Evolutionary conservation across 2,329 filamentous ascomycete genomes (phyloP).

Genomic region (Sporothrix euskadiensis): DNA sequence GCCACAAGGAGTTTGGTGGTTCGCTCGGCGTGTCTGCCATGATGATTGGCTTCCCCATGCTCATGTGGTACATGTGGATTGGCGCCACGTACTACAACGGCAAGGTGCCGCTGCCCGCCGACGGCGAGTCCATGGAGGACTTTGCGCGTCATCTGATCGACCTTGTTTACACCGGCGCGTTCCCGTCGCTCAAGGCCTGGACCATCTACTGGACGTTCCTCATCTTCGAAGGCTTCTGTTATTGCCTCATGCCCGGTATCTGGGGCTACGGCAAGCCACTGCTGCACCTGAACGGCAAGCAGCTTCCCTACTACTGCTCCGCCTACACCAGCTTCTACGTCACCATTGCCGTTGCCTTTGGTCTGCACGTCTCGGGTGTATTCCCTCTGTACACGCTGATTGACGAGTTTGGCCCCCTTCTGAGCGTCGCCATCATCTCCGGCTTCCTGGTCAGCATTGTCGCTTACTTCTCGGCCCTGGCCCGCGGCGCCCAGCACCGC

Average conservation of each 20-base stretch:
- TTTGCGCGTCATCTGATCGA: conserved; percentile 71
- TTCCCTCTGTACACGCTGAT: conserved; percentile 91
- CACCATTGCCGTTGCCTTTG: conserved; percentile 70
- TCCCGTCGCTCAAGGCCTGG: conserved; percentile 81
- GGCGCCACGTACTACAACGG: conserved; percentile 91
- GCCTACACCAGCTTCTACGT: conserved; percentile 84
- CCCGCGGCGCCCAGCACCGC: conserved; percentile 79
- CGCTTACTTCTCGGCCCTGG: conserved; percentile 82
- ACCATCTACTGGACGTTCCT: conserved; percentile 93
- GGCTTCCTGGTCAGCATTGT: conserved; percentile 80
- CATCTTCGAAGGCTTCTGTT: conserved; percentile 78
- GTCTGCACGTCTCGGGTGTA: conserved; percentile 75
- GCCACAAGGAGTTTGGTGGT: conserved; percentile 82
- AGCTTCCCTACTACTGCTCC: conserved; percentile 93
- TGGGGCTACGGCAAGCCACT: conserved; percentile 87
- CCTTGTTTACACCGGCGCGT: conserved; percentile 80
- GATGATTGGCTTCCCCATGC: conserved; percentile 88
- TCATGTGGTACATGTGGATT: conserved; percentile 99
- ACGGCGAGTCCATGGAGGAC: conserved; percentile 66
- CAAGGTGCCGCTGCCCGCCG: conserved; percentile 67
- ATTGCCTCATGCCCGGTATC: conserved; percentile 83
- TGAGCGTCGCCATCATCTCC: conserved; percentile 89
- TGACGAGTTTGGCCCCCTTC: conserved; percentile 90
- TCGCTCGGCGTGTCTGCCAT: conserved; percentile 75
- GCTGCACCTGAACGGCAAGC: conserved; percentile 76